Base-by-base conservation (phyloP, 2,329 filamentous ascomycete species). In the Sporothrix humicola region DNA sequence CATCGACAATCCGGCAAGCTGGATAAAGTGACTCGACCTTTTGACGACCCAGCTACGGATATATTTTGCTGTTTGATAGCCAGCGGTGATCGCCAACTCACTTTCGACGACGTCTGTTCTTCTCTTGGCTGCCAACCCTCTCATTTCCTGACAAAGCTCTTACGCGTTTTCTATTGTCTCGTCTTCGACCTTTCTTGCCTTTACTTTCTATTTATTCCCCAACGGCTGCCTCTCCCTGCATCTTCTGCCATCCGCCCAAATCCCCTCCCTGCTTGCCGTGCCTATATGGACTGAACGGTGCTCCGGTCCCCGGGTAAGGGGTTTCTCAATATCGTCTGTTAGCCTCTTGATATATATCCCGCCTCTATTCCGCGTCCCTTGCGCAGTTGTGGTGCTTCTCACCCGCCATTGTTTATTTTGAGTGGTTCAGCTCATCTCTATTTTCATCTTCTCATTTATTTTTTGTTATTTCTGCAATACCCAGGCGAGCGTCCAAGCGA, bases 401-500 rank as follows among this genome's bases (percentile, higher is more conserved):
- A 61, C 17, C 44, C 46, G 26, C 23, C 26, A 65, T 61, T 52
- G 46, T 61, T 52, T 44, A 65, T 26, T 65, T 70, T 50, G 44
- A 13, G 61, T 20, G 42, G 61, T 26, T 48, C 61, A 50, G 1
- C 23, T 23, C 9, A 46, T 52, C 61, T 58, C 46, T 72, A 17
- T 15, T 26, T 72, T 68, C 59, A 56, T 31, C 20, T 72, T 26
- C 31, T 37, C 31, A 37, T 37, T 6, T 37, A 37, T 37, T 72
- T 66, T 66, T 46, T 58, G 12, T 31, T 20, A 44, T 23, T 20
- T 59, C 61, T 66, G 42, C 26, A 56, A 70, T 70, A 70, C 68
- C 68, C 68, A 70, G 68, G 68, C 66, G 66, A 69, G 66, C 65
- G 46, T 68, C 63, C 44, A 68, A 52, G 44, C 48, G 15, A 42